A percentile compares a stretch with the other conserved stretches of the same genome.
phyloP scores from a whole-genome alignment of 495 filamentous ascomycete genomes.

The Astrocystis sublimbata region DNA sequence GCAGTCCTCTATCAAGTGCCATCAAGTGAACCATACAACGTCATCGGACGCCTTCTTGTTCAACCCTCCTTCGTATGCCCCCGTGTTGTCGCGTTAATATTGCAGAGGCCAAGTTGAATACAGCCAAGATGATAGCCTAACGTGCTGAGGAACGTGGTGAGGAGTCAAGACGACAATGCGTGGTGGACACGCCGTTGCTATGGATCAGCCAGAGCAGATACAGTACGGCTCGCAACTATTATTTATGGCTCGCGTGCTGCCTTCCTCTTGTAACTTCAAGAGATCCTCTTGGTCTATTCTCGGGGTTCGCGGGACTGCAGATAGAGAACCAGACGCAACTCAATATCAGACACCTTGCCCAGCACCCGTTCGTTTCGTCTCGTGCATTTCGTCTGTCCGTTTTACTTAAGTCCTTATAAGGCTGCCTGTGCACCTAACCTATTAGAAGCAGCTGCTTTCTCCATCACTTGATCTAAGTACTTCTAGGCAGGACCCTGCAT shows the following conservation, averaged over 20 bases:
- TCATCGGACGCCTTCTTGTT: conserved; percentile 15
- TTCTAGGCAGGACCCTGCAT: conserved; percentile 17
- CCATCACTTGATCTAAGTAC: background rate
- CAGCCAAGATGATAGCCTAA: conserved; percentile 2
- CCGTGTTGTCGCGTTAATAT: background rate
- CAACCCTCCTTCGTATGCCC: conserved; percentile 11
- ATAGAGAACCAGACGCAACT: background rate
- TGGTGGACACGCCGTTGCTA: conserved; percentile 9
- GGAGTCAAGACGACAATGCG: background rate
- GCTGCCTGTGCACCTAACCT: background rate
- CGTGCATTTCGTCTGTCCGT: background rate
- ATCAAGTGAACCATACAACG: conserved; percentile 9
- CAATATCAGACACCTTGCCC: background rate
- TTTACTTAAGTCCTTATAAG: no score
- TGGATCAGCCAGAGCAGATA: background rate
- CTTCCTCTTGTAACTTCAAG: background rate
- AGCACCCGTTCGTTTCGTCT: background rate
- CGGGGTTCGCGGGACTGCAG: background rate
- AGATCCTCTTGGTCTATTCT: background rate
- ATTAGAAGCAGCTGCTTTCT: background rate
- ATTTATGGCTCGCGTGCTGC: conserved; percentile 5
- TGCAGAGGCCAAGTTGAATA: background rate
- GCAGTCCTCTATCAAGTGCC: no score
- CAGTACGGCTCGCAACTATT: background rate
- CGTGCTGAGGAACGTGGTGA: background rate